These are phyloP conservation scores for Linanthus parryae DNA, from an alignment of 148 eudicot species.

Conservation along the genomic window DNA sequence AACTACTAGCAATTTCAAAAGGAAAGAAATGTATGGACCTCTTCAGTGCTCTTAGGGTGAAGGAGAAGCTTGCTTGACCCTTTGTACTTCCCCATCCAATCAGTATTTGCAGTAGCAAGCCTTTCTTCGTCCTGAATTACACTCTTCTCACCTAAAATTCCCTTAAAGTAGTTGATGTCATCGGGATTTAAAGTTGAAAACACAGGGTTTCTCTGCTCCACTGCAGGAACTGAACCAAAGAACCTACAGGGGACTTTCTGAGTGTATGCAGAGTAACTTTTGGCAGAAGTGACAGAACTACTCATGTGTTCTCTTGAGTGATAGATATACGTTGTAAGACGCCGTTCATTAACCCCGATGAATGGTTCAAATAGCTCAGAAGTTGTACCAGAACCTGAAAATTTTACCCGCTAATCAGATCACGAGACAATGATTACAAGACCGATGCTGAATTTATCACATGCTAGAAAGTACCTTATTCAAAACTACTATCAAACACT, in stretches of 20 bases:
- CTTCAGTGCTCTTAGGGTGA: constrained; percentile 70
- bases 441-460: no score
- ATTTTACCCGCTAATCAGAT: not conserved
- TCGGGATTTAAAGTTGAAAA: constrained; percentile 58
- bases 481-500: no score
- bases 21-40: constrained; percentile 40
- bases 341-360: constrained; percentile 8
- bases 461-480: no score
- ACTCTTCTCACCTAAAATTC: constrained; percentile 65
- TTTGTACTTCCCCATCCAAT: constrained; percentile 87
- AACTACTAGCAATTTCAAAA: not conserved
- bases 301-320: constrained; percentile 10
- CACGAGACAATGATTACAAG: no score
- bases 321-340: not conserved
- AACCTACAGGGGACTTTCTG: constrained; percentile 27
- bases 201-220: constrained; percentile 41
- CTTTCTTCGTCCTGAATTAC: constrained; percentile 81
- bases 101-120: constrained; percentile 76
- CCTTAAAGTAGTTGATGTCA: constrained; percentile 67
- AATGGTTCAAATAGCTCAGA: constrained; percentile 14
- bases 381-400: constrained; percentile 26
- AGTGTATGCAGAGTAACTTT: constrained; percentile 9
- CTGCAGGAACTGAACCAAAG: constrained; percentile 43
- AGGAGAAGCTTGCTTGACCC: constrained; percentile 89
- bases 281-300: constrained; percentile 1